Conservation (phyloP, 441 rosid species). For the Daphne laureola region DNA sequence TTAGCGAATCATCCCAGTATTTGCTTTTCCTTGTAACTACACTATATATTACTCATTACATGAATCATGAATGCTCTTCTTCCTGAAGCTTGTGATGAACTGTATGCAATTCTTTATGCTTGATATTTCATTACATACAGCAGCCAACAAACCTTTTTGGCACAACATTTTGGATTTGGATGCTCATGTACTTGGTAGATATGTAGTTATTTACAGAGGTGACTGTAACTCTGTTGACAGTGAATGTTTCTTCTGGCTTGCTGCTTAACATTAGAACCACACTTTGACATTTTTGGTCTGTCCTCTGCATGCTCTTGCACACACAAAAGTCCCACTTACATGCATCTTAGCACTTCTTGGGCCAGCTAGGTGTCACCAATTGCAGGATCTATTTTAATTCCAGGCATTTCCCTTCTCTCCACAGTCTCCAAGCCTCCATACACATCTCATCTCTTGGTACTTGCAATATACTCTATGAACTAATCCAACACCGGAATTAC, state of each 20-base stretch:
- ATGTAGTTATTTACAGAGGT: conserved; percentile 45
- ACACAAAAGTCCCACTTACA: conserved; percentile 68
- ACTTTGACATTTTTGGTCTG: conserved; percentile 58
- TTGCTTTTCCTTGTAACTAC: no score
- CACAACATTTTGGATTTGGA: background rate
- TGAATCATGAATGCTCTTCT: no score
- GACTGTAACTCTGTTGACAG: conserved; percentile 77
- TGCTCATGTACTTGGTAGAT: conserved; percentile 8
- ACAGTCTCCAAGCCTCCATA: conserved; percentile 65
- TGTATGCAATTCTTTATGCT: no score
- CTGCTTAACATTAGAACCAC: conserved; percentile 61
- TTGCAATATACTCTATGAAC: no score
- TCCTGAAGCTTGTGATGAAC: no score
- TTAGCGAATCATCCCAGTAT: no score
- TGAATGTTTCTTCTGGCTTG: conserved; percentile 44
- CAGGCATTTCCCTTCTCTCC: conserved; percentile 52
- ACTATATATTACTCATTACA: no score
- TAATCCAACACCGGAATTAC: conserved; percentile 15
- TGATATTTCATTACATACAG: no score
- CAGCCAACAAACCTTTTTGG: background rate
- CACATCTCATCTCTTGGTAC: background rate
- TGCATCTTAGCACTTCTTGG: conserved; percentile 58
- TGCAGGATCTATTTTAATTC: conserved; percentile 39
- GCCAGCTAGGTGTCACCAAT: conserved; percentile 22
- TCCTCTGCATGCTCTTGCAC: conserved; percentile 67